Conservation (phyloP, 2,329 filamentous ascomycete genomes). For the Botrytis galanthina region DNA sequence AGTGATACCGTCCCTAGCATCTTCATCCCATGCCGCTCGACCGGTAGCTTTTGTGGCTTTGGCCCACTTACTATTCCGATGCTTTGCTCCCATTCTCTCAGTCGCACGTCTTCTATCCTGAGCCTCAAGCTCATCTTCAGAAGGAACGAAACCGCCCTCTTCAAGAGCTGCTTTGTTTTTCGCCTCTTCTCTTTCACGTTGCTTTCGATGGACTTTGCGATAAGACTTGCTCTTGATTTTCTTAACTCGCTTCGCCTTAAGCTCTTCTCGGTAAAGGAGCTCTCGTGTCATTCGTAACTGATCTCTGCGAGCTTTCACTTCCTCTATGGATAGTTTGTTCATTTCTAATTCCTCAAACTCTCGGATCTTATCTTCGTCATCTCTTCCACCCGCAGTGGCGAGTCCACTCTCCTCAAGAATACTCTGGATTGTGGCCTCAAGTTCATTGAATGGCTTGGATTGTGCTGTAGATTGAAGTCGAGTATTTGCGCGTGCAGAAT, state of each 20-base stretch:
- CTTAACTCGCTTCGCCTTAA: slow-evolving; percentile 87
- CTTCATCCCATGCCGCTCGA: slow-evolving; percentile 66
- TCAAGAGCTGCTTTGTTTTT: slow-evolving; percentile 56
- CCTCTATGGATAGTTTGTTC: slow-evolving; percentile 69
- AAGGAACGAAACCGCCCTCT: slow-evolving; percentile 58
- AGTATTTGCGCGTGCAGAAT: slow-evolving; percentile 56
- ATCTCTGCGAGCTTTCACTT: slow-evolving; percentile 68
- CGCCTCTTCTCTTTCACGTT: slow-evolving; percentile 58
- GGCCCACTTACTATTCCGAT: slow-evolving; percentile 70
- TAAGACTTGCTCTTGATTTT: slow-evolving; percentile 99
- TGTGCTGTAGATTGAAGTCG: slow-evolving; percentile 64
- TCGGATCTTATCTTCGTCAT: slow-evolving; percentile 62
- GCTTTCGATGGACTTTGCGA: slow-evolving; percentile 84
- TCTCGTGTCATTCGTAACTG: slow-evolving; percentile 80
- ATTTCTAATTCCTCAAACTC: slow-evolving; percentile 68
- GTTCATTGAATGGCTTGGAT: slow-evolving; percentile 68
- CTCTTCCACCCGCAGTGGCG: slow-evolving; percentile 54
- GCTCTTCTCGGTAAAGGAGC: slow-evolving; percentile 82
- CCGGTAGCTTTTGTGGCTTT: slow-evolving; percentile 66
- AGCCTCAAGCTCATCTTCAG: slow-evolving; percentile 62
- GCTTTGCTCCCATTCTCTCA: slow-evolving; percentile 68
- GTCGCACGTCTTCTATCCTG: slow-evolving; percentile 64
- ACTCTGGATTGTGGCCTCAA: slow-evolving; percentile 80
- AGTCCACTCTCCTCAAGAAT: slow-evolving; percentile 91
- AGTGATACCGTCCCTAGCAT: slow-evolving; percentile 60